Conservation (phyloP, 805 yeast species). For the Ogataea paradorogensis region DNA sequence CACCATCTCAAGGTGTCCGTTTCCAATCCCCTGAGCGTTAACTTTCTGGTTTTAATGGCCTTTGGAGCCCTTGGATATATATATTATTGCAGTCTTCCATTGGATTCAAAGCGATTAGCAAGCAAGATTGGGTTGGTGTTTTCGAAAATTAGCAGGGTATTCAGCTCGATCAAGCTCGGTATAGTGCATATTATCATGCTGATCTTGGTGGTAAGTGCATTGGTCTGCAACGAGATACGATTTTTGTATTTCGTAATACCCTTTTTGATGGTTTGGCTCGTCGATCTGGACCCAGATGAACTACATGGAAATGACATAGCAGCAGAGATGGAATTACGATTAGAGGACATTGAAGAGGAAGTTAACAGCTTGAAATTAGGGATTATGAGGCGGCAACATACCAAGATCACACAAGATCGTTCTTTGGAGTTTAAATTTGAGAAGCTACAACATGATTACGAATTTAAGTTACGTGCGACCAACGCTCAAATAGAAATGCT, state of each 20-base stretch:
- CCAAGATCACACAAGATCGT: constrained; percentile 9
- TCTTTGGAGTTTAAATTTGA: constrained; percentile 10
- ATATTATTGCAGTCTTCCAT: constrained; percentile 14
- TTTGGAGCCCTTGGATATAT: constrained; percentile 8
- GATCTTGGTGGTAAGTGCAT: constrained; percentile 14
- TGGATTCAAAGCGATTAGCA: constrained; percentile 7
- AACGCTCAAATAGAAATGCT: constrained; percentile 8
- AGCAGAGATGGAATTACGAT: constrained; percentile 3
- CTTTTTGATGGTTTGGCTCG: constrained; percentile 13
- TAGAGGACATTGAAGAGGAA: constrained; percentile 15
- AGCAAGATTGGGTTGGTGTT: constrained; percentile 9
- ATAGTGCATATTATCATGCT: constrained; percentile 13
- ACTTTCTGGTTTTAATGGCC: constrained; percentile 7
- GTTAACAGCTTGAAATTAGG: constrained; percentile 10
- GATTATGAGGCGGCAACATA: constrained; percentile 11
- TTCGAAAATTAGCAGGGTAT: constrained; percentile 6
- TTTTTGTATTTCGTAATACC: constrained; percentile 14
- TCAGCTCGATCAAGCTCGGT: constrained; percentile 8
- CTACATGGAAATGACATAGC: constrained; percentile 1
- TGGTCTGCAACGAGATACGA: constrained; percentile 13
- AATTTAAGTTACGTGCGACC: constrained; percentile 5
- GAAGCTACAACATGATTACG: constrained; percentile 9
- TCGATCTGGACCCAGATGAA: constrained; percentile 9
- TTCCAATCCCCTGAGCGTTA: constrained; percentile 11
- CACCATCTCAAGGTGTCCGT: constrained; percentile 9